A percentile compares a stretch with the other conserved stretches of the same genome.
Conservation (phyloP, 805 yeast species). For the Hanseniaspora valbyensis region DNA sequence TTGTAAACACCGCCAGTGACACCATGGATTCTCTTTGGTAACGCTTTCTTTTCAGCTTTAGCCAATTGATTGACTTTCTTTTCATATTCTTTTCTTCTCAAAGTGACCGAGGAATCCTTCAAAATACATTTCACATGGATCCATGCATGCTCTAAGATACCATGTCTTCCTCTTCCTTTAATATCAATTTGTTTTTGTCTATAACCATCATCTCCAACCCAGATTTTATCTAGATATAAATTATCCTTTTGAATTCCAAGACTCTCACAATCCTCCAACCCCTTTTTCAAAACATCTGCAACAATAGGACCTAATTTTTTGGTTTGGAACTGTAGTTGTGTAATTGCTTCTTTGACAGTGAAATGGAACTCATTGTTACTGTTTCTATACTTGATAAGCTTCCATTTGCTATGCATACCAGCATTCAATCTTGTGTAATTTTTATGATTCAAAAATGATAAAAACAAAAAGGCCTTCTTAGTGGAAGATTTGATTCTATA, state of each 20-base stretch:
- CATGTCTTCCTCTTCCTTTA: slow-evolving; percentile 86
- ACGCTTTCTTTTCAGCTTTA: background rate
- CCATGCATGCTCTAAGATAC: slow-evolving; percentile 62
- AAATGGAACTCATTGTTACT: slow-evolving; percentile 37
- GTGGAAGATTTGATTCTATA: slow-evolving; percentile 75
- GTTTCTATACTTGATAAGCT: slow-evolving; percentile 11
- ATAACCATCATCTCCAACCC: slow-evolving; percentile 85
- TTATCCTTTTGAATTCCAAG: slow-evolving; percentile 50
- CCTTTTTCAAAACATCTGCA: slow-evolving; percentile 61
- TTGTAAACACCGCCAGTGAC: slow-evolving; percentile 42
- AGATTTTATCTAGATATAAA: slow-evolving; percentile 64
- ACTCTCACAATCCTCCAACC: slow-evolving; percentile 54
- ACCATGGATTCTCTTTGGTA: slow-evolving; percentile 34
- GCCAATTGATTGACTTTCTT: slow-evolving; percentile 35
- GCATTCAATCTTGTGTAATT: slow-evolving; percentile 7
- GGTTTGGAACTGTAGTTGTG: slow-evolving; percentile 80
- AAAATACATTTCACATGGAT: slow-evolving; percentile 73
- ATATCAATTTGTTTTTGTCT: slow-evolving; percentile 61
- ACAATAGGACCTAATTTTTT: slow-evolving; percentile 72
- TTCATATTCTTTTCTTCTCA: slow-evolving; percentile 51
- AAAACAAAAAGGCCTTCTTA: slow-evolving; percentile 74
- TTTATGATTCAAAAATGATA: slow-evolving; percentile 45
- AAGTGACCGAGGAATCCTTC: slow-evolving; percentile 50
- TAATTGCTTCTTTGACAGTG: slow-evolving; percentile 67
- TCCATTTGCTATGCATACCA: slow-evolving; percentile 6